Evolutionary conservation across 2,329 filamentous ascomycete genomes (phyloP), one percentile per base, ranked within the genome.

Genomic region (Periconia sp.): DNA sequence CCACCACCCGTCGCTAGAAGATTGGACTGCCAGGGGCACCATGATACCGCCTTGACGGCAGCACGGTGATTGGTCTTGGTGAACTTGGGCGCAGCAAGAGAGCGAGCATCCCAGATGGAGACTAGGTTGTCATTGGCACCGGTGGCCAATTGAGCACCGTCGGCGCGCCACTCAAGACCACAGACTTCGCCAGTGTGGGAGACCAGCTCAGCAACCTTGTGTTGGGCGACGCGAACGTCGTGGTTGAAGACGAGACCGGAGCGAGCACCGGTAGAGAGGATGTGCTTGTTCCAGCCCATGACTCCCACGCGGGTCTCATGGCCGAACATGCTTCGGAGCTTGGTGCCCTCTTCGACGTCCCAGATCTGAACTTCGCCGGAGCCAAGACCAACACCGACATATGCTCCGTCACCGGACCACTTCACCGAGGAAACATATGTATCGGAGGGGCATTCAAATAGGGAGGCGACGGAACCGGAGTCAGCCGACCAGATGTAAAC

Each of bases 21-120:
- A 80, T 96, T 97, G 73, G 89, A 85, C 77, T 96, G 94, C 94
- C 94, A 99, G 30, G 94, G 94, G 80, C 94, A 99, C 94, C 94
- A 99, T 52, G 91, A 88, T 32, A 99, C 84, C 46, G 94, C 94
- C 83, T 99, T 99, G 76, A 99, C 92, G 31, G 94, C 94, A 43
- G 94, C 94, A 74, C 94, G 94, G 81, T 99, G 94, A 82, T 99
- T 99, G 67, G 92, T 96, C 86, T 99, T 99, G 74, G 91, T 94
- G 80, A 97, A 97, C 78, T 97, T 97, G 70, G 94, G 94, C 8
- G 95, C 92, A 13, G 85, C 86, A 47, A 99, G 81, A 7, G 90
- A 94, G 36, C 94, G 90, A 42, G 94, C 92, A 72, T 99, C 94
- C 94, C 94, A 99, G 76, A 99, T 99, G 63, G 89, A 95, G 57